A percentile compares a stretch with the other conserved stretches of the same genome.
These are phyloP conservation scores for Pulveroboletus sp. DNA, from an alignment of 768 basidiomycete species.

Conservation along the genomic window DNA sequence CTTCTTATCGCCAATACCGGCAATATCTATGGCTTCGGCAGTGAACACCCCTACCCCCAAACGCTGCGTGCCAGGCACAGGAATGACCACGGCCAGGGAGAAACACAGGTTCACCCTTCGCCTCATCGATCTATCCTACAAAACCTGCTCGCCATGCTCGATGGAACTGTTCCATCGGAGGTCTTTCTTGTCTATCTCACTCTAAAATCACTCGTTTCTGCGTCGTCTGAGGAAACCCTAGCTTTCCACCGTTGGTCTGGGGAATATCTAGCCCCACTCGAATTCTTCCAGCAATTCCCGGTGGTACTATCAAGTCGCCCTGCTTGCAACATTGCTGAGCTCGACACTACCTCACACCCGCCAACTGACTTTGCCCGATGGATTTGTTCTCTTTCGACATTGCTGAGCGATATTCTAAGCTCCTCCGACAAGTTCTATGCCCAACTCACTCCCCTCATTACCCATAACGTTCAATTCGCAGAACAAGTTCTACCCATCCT, in stretches of 20 bases:
- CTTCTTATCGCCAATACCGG: constrained; percentile 61
- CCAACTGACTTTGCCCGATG: constrained; percentile 56
- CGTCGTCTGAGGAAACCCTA: constrained; percentile 29
- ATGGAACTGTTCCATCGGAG: constrained; percentile 44
- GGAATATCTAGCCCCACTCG: constrained; percentile 45
- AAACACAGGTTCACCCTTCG: constrained; percentile 19
- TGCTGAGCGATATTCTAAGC: constrained; percentile 61
- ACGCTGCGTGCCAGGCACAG: constrained; percentile 41
- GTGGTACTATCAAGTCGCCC: constrained; percentile 33
- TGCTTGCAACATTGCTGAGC: constrained; percentile 37
- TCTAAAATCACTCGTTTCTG: constrained; percentile 55
- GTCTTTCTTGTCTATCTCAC: constrained; percentile 63
- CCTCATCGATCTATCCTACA: constrained; percentile 52
- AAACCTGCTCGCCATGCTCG: constrained; percentile 57
- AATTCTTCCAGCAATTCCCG: constrained; percentile 47
- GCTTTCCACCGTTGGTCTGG: constrained; percentile 32
- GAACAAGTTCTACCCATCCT: constrained; percentile 70
- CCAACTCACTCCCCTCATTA: constrained; percentile 60
- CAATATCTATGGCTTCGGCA: constrained; percentile 57
- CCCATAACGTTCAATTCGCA: constrained; percentile 54
- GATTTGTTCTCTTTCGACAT: constrained; percentile 55
- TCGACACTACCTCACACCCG: constrained; percentile 33
- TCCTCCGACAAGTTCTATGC: constrained; percentile 60
- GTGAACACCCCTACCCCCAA: constrained; percentile 44
- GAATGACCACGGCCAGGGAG: constrained; percentile 12